A percentile compares a stretch with the other conserved stretches of the same genome.
Conservation (phyloP, 2,329 filamentous ascomycete species). For the Byssochlamys sp. region DNA sequence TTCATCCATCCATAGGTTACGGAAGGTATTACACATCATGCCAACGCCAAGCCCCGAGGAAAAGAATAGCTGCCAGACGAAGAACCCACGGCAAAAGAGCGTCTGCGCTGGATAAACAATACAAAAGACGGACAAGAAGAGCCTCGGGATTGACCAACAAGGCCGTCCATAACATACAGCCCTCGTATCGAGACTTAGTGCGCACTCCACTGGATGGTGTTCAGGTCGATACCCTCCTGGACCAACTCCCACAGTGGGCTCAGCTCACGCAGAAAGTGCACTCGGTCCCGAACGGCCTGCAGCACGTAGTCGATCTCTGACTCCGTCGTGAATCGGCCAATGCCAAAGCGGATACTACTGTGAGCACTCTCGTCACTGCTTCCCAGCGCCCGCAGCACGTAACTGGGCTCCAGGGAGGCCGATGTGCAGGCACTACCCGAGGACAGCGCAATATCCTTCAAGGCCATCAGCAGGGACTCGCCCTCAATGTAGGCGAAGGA, state of each 20-base stretch:
- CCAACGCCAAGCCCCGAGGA: conserved; percentile 15
- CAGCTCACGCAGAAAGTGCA: conserved; percentile 84
- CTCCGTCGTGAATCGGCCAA: conserved; percentile 92
- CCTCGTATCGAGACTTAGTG: conserved; percentile 49
- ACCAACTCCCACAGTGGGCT: conserved; percentile 96
- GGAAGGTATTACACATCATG: conserved; percentile 12
- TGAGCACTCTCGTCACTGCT: conserved; percentile 96
- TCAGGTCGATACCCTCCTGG: conserved; percentile 88
- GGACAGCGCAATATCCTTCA: conserved; percentile 94
- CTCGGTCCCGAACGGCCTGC: conserved; percentile 77
- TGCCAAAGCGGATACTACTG: conserved; percentile 94
- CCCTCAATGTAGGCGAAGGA: conserved; percentile 98
- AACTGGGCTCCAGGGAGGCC: conserved; percentile 89
- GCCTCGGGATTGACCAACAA: neutral
- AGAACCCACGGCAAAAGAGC: conserved; percentile 6
- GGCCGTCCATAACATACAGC: neutral
- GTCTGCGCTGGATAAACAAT: conserved; percentile 1
- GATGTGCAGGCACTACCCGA: conserved; percentile 96
- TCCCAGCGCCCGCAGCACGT: conserved; percentile 84
- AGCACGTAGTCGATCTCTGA: conserved; percentile 94
- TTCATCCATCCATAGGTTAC: conserved; percentile 7
- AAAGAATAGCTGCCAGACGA: conserved; percentile 8
- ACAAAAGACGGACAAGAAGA: neutral
- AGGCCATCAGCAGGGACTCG: conserved; percentile 92
- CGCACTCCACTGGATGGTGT: conserved; percentile 97